Evolutionary conservation across 1,139 yeast species (phyloP).

Genomic region (Magnusiomyces fungicola): DNA sequence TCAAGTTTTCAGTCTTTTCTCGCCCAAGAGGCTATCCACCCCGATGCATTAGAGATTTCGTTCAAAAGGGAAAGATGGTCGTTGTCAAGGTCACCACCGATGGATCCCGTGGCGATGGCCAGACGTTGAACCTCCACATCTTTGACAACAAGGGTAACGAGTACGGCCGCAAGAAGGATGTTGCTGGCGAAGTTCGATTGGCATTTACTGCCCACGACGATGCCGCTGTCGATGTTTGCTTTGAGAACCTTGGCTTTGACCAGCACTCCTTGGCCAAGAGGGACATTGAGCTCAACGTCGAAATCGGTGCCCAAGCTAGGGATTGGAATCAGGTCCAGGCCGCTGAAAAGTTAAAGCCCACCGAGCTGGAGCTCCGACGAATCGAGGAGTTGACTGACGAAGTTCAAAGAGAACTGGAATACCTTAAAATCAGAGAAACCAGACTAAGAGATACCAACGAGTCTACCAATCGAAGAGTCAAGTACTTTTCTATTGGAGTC

Average conservation of each 20-base stretch:
- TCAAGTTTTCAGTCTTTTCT: slow-evolving; percentile 32
- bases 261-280: slow-evolving; percentile 27
- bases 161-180: slow-evolving; percentile 34
- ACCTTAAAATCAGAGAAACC: slow-evolving; percentile 81
- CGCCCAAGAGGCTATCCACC: slow-evolving; percentile 33
- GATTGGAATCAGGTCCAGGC: slow-evolving; percentile 97
- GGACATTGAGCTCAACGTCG: slow-evolving; percentile 81
- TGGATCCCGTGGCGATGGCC: slow-evolving; percentile 82
- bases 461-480: slow-evolving; percentile 74
- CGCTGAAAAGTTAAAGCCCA: slow-evolving; percentile 84
- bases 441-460: slow-evolving; percentile 94
- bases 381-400: slow-evolving; percentile 78
- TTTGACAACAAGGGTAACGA: slow-evolving; percentile 35
- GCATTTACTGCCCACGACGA: slow-evolving; percentile 80
- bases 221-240: slow-evolving; percentile 86
- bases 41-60: slow-evolving; percentile 85
- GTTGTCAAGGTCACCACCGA: slow-evolving; percentile 69
- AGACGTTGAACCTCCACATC: slow-evolving; percentile 49
- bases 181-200: slow-evolving; percentile 56
- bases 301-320: slow-evolving; percentile 93
- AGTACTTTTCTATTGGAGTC: slow-evolving; percentile 69
- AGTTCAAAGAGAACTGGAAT: slow-evolving; percentile 67
- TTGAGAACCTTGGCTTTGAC: slow-evolving; percentile 52
- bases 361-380: slow-evolving; percentile 80
- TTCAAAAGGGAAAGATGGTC: slow-evolving; percentile 72